Percentiles rank a stretch among this genome's conserved stretches.
These are phyloP conservation scores for Rhododendron williamsianum DNA, from an alignment of 148 eudicot species.

Conservation along the genomic window DNA sequence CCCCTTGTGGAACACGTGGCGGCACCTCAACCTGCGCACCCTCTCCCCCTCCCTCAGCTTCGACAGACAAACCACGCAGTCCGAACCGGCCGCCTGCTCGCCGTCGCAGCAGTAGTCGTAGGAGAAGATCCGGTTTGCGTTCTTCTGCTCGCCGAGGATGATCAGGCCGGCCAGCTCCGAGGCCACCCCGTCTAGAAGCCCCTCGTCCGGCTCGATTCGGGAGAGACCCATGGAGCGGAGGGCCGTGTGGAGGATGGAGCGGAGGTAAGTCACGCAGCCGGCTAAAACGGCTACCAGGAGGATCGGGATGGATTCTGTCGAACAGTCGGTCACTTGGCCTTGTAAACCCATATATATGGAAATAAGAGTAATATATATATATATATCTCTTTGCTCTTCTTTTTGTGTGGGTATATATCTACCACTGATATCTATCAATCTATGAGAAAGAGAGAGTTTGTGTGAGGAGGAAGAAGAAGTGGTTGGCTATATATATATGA, in stretches of 20 bases:
- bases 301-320: constrained; percentile 58
- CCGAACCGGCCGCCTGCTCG: neutral
- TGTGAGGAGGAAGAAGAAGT: neutral
- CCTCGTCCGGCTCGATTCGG: constrained; percentile 5
- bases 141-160: constrained; percentile 45
- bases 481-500: neutral
- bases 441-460: neutral
- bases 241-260: constrained; percentile 30
- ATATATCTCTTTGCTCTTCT: neutral
- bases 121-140: constrained; percentile 35
- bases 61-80: constrained; percentile 59
- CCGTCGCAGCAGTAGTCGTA: constrained; percentile 13
- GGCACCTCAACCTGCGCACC: constrained; percentile 52
- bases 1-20: constrained; percentile 65
- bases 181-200: constrained; percentile 20
- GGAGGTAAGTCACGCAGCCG: constrained; percentile 36
- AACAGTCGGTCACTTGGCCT: constrained; percentile 56
- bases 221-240: constrained; percentile 15
- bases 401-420: too few relatives aligned
- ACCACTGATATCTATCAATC: too few relatives aligned
- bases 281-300: constrained; percentile 42
- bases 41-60: constrained; percentile 39
- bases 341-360: constrained; percentile 67
- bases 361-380: neutral
- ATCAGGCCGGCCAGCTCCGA: constrained; percentile 33